Evolutionary conservation across 1,139 yeast genomes (phyloP).

Genomic region (Kodamaea suecica): DNA sequence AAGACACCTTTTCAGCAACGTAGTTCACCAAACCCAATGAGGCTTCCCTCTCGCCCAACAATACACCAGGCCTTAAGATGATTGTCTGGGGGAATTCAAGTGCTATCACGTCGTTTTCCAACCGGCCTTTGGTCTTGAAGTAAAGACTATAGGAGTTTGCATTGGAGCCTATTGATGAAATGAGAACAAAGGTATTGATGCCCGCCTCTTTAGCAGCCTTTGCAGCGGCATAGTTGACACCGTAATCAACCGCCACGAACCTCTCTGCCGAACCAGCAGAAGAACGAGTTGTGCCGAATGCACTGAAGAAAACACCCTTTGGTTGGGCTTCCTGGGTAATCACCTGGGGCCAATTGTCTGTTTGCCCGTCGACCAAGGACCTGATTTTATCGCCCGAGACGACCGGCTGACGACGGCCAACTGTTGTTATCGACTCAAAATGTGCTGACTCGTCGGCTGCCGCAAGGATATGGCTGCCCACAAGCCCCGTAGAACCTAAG

Average conservation of each 20-base stretch:
- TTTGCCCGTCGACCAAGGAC: constrained; percentile 35
- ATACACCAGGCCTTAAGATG: constrained; percentile 67
- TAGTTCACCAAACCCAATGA: neutral
- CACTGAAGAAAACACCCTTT: constrained; percentile 47
- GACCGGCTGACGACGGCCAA: constrained; percentile 41
- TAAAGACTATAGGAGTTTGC: constrained; percentile 51
- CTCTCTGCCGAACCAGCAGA: constrained; percentile 67
- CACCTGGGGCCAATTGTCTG: constrained; percentile 39
- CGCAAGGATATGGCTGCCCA: constrained; percentile 49
- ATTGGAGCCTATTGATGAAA: constrained; percentile 61
- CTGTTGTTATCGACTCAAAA: constrained; percentile 36
- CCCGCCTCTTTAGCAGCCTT: constrained; percentile 68
- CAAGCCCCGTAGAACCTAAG: constrained; percentile 65
- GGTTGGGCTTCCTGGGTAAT: constrained; percentile 17
- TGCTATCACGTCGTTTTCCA: constrained; percentile 57
- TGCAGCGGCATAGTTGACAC: constrained; percentile 61
- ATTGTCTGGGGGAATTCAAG: constrained; percentile 64
- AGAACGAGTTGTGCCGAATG: constrained; percentile 73
- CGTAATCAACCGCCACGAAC: constrained; percentile 68
- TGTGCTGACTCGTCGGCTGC: constrained; percentile 29
- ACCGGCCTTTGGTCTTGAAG: constrained; percentile 57
- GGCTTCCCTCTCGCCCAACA: constrained; percentile 58
- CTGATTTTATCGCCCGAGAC: constrained; percentile 22
- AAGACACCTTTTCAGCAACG: neutral
- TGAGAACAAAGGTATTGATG: constrained; percentile 58